Base-by-base conservation (phyloP, 495 filamentous ascomycete genomes). In the Hyaloscypha bicolor region DNA sequence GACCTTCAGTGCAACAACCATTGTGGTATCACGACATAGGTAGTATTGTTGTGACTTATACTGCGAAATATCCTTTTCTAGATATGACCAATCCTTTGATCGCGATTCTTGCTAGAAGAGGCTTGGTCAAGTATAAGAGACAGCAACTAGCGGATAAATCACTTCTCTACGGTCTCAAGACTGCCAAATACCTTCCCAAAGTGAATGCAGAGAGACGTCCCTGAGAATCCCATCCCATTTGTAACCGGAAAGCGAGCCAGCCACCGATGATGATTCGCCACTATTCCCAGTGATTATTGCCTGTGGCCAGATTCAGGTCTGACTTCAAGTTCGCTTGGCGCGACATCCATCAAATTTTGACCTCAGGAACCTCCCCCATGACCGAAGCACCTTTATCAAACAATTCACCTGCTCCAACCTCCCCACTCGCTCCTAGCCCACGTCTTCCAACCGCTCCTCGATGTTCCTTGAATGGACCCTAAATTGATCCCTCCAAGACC, bases 401-500 rank as follows among this genome's bases (percentile, higher is more conserved):
- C 21, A 56, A 29, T n/a, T 56, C 33, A 51, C 12, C 59, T 45
- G 29, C 16, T 29, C 14, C 6, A 16, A 48, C 9, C 37, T 48
- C 59, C 22, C 8, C 8, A 25, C 59, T 21, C 16, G 31, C 9
- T 31, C 58, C 6, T 61, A 6, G 12, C 19, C 19, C 37, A 48
- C 33, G 29, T 48, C 14, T 21, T 6, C 22, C 48, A 65, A 61
- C 45, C 55, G 12, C 16, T 14, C 51, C 55, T 58, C 35, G n/a
- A 55, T 55, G 6, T 48, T 19, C 48, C 16, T 63, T 72, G 67
- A 69, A 72, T 69, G 66, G 70, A 72, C 66, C 58, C 65, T 60
- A 68, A 68, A 68, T 60, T 68, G 55, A 71, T 65, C 9, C 64
- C 64, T 63, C 69, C 67, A 69, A 55, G 59, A 69, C 53, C 42